Percentiles rank a stretch among this genome's conserved stretches.
These are phyloP conservation scores for Phytophthora fragariaefolia DNA, from an alignment of 352 stramenopile species.

Conservation along the genomic window DNA sequence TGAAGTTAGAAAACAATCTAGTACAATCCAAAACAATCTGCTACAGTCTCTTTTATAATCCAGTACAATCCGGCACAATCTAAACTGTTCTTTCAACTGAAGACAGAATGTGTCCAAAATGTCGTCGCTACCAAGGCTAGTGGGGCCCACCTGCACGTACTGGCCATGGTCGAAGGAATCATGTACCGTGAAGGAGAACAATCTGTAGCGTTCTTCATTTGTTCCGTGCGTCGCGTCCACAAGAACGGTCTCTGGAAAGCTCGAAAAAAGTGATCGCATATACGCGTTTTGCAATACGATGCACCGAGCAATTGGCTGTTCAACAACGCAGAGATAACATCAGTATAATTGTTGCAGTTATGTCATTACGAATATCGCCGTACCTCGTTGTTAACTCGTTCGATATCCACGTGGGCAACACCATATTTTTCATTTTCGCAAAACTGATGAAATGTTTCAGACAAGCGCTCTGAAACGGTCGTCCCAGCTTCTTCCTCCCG, in stretches of 20 bases:
- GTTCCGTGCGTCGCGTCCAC: neutral
- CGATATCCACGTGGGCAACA: neutral
- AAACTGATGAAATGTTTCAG: neutral
- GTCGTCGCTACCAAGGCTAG: no score
- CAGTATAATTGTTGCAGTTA: no score
- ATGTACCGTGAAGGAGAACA: neutral
- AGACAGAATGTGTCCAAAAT: no score
- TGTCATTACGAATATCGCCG: no score
- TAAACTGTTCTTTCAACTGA: no score
- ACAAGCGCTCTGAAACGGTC: neutral
- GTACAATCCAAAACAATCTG: neutral
- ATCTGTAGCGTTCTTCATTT: neutral
- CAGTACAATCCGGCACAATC: neutral
- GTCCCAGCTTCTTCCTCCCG: neutral
- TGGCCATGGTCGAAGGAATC: neutral
- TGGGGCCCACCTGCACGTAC: neutral
- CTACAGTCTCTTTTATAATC: neutral
- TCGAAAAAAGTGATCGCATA: neutral
- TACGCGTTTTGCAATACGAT: neutral
- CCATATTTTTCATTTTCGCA: conserved; percentile 5
- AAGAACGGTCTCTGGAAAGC: neutral
- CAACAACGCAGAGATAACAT: no score
- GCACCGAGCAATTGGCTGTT: neutral
- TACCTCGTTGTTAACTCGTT: neutral
- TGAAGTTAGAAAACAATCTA: neutral